A percentile compares a stretch with the other conserved stretches of the same genome.
Conservation (phyloP, 768 basidiomycete genomes). For the Ramaria rubella region DNA sequence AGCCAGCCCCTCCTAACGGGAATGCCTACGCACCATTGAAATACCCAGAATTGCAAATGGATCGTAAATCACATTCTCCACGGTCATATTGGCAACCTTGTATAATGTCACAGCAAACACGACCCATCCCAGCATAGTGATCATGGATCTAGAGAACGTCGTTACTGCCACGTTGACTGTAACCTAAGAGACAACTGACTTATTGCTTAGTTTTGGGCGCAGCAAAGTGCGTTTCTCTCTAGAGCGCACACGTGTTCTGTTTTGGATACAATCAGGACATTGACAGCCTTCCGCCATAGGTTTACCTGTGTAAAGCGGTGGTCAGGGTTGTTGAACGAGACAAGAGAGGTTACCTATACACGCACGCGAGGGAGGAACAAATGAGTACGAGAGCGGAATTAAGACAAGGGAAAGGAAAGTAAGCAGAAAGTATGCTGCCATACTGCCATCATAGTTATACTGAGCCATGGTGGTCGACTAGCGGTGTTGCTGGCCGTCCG, state of each 20-base stretch:
- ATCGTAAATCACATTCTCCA: slow-evolving; percentile 74
- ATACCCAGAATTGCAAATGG: slow-evolving; percentile 93
- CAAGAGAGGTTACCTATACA: too few relatives aligned
- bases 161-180: background rate
- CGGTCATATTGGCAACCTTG: slow-evolving; percentile 48
- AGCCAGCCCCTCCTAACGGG: background rate
- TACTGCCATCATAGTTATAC: slow-evolving; percentile 81
- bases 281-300: slow-evolving; percentile 45
- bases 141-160: slow-evolving; percentile 39
- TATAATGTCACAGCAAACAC: slow-evolving; percentile 62
- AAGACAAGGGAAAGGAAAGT: slow-evolving; percentile 83
- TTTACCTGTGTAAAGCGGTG: slow-evolving; percentile 23
- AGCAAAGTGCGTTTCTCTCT: slow-evolving; percentile 42
- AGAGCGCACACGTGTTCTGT: slow-evolving; percentile 39
- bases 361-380: background rate
- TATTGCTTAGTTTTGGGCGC: slow-evolving; percentile 41
- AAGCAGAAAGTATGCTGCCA: slow-evolving; percentile 88
- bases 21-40: slow-evolving; percentile 41
- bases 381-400: slow-evolving; percentile 54
- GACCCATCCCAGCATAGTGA: slow-evolving; percentile 69
- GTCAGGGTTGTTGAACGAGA: background rate
- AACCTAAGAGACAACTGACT: slow-evolving; percentile 31
- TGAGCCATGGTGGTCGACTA: slow-evolving; percentile 48
- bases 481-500: background rate
- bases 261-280: slow-evolving; percentile 55